Percentiles rank a stretch among this genome's conserved stretches.
These are phyloP conservation scores for Phytophthora kernoviae DNA, from an alignment of 352 stramenopile genomes.

Conservation along the genomic window DNA sequence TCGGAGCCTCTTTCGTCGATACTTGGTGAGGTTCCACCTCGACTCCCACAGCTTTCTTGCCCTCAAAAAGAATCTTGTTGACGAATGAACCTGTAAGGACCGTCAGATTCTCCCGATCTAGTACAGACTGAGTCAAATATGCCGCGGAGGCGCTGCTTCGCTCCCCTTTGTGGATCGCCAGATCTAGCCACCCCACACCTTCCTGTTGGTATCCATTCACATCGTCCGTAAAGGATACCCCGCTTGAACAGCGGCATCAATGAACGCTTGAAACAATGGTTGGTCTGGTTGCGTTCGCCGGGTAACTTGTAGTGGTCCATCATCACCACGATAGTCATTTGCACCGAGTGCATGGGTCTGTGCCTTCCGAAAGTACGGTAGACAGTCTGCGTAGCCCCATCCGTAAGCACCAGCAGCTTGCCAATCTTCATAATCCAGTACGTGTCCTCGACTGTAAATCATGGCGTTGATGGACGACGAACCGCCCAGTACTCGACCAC, in stretches of 20 bases:
- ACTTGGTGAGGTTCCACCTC: conserved; percentile 60
- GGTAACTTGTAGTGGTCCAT: conserved; percentile 72
- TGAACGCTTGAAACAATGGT: conserved; percentile 81
- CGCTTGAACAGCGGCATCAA: conserved; percentile 77
- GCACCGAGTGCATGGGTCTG: conserved; percentile 70
- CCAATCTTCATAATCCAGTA: conserved; percentile 86
- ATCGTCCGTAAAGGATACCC: conserved; percentile 85
- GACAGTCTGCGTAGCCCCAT: conserved; percentile 82
- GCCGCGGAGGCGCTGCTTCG: conserved; percentile 69
- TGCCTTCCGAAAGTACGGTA: conserved; percentile 86
- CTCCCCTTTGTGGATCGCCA: conserved; percentile 76
- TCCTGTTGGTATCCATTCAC: conserved; percentile 88
- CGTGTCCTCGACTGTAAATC: conserved; percentile 87
- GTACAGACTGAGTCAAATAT: conserved; percentile 60
- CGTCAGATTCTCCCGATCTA: conserved; percentile 58
- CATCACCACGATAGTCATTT: conserved; percentile 73
- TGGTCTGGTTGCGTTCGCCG: conserved; percentile 65
- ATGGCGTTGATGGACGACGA: conserved; percentile 90
- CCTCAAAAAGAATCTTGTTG: conserved; percentile 83
- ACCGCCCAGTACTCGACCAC: conserved; percentile 80
- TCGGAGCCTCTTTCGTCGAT: conserved; percentile 23
- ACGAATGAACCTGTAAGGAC: conserved; percentile 79
- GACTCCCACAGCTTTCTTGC: conserved; percentile 66
- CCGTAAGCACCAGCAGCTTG: conserved; percentile 52
- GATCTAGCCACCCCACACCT: conserved; percentile 86